Evolutionary conservation across 2,329 filamentous ascomycete genomes (phyloP), one percentile per base, ranked within the genome.

Genomic region (Reticulascus tulasneorum): DNA sequence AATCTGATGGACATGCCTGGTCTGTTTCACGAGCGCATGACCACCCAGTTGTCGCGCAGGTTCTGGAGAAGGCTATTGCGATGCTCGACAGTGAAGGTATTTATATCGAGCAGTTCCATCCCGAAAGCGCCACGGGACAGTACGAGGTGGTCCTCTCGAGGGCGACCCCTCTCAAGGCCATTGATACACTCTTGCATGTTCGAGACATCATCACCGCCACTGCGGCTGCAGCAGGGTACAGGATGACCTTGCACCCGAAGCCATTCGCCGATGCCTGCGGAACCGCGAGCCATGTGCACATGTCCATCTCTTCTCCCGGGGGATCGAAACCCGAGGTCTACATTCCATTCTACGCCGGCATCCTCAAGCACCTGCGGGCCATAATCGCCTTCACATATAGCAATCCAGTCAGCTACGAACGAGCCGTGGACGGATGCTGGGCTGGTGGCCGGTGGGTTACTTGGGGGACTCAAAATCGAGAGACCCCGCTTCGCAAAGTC

Each of bases 381-480:
- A 63, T 93, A n/a, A 62, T 73, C 9, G 84, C 86, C 0, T 82
- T 93, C 38, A 79, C 77, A 0, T 76, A 86, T 49, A 73, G 80
- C 23, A 77, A 78, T 45, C 67, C 75, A 2, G 68, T 69, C 1
- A 86, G 81, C 55, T 93, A 93, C 56, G 74, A 75, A 23, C 75
- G 86, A 5, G 69, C 86, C 9, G 59, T 63, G 2, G 80, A 88
- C 35, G 75, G 85, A n/a, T 67, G 66, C 40, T 93, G 86, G 86
- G 75, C 84, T 0, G 85, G 85, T n/a, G 85, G 85, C 0, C 75
- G 79, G 7, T 90, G 82, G 80, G 75, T 90, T 0, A 66, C 82
- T 0, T 94, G 86, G 86, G 87, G 87, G 10, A 84, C 79, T 5
- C 81, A 93, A 60, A 93, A 93, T 56, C 78, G 84, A 13, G 85